Percentiles rank a stretch among this genome's conserved stretches.
Conservation (phyloP, 2,329 filamentous ascomycete genomes). For the Penicillium sp. region DNA sequence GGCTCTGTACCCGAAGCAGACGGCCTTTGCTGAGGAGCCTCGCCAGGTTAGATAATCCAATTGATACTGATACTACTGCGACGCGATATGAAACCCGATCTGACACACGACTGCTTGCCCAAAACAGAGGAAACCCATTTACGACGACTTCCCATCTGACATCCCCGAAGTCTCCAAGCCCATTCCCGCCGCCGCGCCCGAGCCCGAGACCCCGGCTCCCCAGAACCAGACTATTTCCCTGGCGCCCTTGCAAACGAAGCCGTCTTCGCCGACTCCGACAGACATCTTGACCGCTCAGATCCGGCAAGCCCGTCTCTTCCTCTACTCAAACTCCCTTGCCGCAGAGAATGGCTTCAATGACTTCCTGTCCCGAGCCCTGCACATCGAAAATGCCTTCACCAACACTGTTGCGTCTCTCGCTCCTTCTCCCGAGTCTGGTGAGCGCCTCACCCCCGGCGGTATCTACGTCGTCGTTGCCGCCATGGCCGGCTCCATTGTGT, state of each 20-base stretch:
- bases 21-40: slow-evolving; percentile 44
- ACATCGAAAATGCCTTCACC: slow-evolving; percentile 86
- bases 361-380: slow-evolving; percentile 74
- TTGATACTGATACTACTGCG: not conserved
- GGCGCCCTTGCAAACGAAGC: slow-evolving; percentile 18
- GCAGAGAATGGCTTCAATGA: slow-evolving; percentile 82
- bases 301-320: slow-evolving; percentile 71
- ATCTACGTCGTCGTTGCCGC: slow-evolving; percentile 91
- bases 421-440: slow-evolving; percentile 78
- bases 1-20: slow-evolving; percentile 40
- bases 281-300: slow-evolving; percentile 84
- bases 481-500: slow-evolving; percentile 91
- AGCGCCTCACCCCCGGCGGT: slow-evolving; percentile 82
- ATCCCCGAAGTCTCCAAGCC: slow-evolving; percentile 28
- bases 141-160: slow-evolving; percentile 40
- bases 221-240: slow-evolving; percentile 20
- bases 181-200: slow-evolving; percentile 8
- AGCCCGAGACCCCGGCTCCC: slow-evolving; percentile 16
- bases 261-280: slow-evolving; percentile 69
- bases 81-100: not conserved
- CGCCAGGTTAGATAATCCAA: slow-evolving; percentile 23
- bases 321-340: slow-evolving; percentile 71
- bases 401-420: slow-evolving; percentile 84
- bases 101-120: slow-evolving; percentile 16
- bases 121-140: slow-evolving; percentile 44